A percentile compares a stretch with the other conserved stretches of the same genome.
Evolutionary conservation across 805 yeast genomes (phyloP).

Genomic region (Saturnispora hagleri): DNA sequence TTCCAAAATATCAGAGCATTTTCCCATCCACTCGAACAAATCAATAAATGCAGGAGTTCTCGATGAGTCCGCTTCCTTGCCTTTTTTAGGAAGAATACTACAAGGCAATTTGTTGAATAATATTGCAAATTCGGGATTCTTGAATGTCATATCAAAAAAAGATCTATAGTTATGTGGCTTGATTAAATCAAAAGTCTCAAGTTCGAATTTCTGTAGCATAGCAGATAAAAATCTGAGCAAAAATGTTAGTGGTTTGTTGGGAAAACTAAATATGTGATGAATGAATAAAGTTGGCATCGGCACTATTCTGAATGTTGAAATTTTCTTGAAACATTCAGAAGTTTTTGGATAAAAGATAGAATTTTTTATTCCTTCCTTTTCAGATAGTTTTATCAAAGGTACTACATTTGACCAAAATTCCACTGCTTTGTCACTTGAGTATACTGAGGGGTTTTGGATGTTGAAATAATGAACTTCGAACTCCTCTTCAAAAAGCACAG

Average conservation of each 20-base stretch:
- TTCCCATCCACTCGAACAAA: conserved; percentile 46
- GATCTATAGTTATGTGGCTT: conserved; percentile 46
- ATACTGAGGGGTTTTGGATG: conserved; percentile 45
- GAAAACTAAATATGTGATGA: conserved; percentile 43
- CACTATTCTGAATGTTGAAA: conserved; percentile 26
- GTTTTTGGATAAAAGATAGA: conserved; percentile 22
- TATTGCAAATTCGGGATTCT: conserved; percentile 39
- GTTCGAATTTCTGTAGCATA: conserved; percentile 34
- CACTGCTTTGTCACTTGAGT: conserved; percentile 32
- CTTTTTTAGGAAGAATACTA: neutral
- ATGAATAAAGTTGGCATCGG: conserved; percentile 33
- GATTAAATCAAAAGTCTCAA: conserved; percentile 45
- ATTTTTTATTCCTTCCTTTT: conserved; percentile 28
- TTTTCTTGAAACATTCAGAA: conserved; percentile 16
- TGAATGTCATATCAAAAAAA: conserved; percentile 50
- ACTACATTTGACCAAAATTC: conserved; percentile 40
- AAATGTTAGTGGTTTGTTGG: conserved; percentile 43
- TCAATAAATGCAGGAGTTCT: conserved; percentile 30
- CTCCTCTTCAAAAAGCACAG: conserved; percentile 44
- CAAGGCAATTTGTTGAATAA: conserved; percentile 23
- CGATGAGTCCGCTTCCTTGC: conserved; percentile 11
- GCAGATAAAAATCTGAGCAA: conserved; percentile 43
- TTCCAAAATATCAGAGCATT: conserved; percentile 32
- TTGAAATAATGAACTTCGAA: conserved; percentile 40
- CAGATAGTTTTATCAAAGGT: conserved; percentile 30